Evolutionary conservation across 352 stramenopile species (phyloP).

Genomic region (Salisapilia sapeloensis): DNA sequence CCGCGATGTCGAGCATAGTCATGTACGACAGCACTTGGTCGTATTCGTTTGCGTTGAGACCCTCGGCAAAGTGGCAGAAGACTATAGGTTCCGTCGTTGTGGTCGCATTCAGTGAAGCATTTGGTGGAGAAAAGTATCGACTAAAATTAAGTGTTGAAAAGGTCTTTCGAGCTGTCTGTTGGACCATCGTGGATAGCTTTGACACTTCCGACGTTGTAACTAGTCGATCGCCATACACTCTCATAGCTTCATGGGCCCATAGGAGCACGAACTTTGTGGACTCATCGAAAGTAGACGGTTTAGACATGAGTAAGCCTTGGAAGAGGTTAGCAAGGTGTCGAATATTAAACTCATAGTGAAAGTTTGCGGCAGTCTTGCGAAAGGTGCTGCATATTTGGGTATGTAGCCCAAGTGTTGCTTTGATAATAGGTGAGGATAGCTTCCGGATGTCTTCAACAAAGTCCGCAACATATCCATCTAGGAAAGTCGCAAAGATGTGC

Average conservation of each 20-base stretch:
- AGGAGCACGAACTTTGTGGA: conserved; percentile 84
- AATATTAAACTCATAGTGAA: conserved; percentile 97
- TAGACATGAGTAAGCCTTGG: conserved; percentile 85
- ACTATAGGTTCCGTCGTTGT: conserved; percentile 70
- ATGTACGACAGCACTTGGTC: conserved; percentile 76
- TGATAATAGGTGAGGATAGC: conserved; percentile 70
- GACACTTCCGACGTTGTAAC: conserved; percentile 57
- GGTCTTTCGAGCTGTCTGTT: conserved; percentile 85
- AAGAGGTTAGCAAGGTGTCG: conserved; percentile 91
- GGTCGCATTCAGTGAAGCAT: too few species aligned
- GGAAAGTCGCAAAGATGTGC: conserved; percentile 91
- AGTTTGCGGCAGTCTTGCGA: conserved; percentile 89
- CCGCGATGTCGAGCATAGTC: conserved; percentile 46
- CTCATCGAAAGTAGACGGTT: conserved; percentile 71
- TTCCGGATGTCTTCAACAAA: conserved; percentile 89
- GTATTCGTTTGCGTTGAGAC: conserved; percentile 78
- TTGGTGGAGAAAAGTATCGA: conserved; percentile 74
- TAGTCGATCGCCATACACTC: conserved; percentile 92
- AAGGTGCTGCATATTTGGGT: conserved; percentile 60
- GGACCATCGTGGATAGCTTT: conserved; percentile 79
- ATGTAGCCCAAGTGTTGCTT: conserved; percentile 83
- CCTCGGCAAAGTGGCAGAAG: conserved; percentile 89
- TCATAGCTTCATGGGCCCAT: conserved; percentile 93
- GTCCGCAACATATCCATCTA: conserved; percentile 86
- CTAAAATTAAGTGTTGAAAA: conserved; percentile 85